These are phyloP conservation scores for Rhodamnia rubescens DNA, from an alignment of 345 rosid genomes.

Conservation along the genomic window DNA sequence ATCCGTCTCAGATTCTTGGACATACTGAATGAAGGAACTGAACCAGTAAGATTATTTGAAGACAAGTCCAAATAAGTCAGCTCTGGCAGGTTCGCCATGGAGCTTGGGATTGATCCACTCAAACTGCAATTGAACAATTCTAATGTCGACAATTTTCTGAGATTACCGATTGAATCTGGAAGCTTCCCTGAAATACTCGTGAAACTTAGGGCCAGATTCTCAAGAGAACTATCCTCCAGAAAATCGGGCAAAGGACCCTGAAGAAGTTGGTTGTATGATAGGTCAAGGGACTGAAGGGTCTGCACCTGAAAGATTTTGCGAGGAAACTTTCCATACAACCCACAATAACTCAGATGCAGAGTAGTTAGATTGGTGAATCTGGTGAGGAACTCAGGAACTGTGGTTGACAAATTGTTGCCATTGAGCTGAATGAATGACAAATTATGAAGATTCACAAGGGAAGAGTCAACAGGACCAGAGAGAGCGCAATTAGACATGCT, in stretches of 20 bases:
- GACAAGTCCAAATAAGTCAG: slow-evolving; percentile 22
- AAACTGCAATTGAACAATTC: slow-evolving; percentile 8
- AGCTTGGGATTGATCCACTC: slow-evolving; percentile 9
- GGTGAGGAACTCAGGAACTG: slow-evolving; percentile 15
- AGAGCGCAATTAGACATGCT: slow-evolving; percentile 15
- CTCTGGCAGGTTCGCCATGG: slow-evolving; percentile 6
- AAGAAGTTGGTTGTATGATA: slow-evolving; percentile 1
- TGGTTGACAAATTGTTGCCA: slow-evolving; percentile 6
- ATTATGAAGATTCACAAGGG: slow-evolving; percentile 1
- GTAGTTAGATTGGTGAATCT: slow-evolving; percentile 6
- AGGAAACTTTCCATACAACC: slow-evolving; percentile 17
- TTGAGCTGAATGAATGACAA: slow-evolving; percentile 11
- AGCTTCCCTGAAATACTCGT: slow-evolving; percentile 14
- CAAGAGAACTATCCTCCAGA: slow-evolving; percentile 4
- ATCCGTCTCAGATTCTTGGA: slow-evolving; percentile 8
- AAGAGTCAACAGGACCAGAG: slow-evolving; percentile 16
- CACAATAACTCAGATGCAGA: slow-evolving; percentile 3
- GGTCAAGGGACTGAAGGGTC: slow-evolving; percentile 13
- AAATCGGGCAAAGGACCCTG: slow-evolving; percentile 5
- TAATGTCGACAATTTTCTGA: slow-evolving; percentile 4
- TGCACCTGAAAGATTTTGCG: slow-evolving; percentile 2
- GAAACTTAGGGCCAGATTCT: background rate
- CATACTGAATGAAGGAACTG: slow-evolving; percentile 10
- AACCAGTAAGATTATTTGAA: slow-evolving; percentile 12
- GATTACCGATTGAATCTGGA: slow-evolving; percentile 20